Conservation (phyloP, 2,329 filamentous ascomycete genomes). For the Alternaria sp. region DNA sequence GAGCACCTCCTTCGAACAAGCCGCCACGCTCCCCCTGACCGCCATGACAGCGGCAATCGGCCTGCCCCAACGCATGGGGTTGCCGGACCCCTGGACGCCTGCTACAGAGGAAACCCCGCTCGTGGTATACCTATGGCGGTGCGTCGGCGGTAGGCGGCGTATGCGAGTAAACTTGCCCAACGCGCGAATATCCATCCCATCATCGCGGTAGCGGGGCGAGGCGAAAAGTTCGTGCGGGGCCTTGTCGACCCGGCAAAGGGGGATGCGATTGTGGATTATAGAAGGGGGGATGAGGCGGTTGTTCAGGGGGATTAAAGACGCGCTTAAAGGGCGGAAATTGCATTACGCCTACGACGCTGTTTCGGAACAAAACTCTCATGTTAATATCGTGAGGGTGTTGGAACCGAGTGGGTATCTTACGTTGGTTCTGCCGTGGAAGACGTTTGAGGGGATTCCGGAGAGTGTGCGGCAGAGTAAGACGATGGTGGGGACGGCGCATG, state of each 20-base stretch:
- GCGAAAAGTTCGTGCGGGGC: conserved; percentile 47
- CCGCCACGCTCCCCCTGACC: conserved; percentile 57
- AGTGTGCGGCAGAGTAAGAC: conserved; percentile 53
- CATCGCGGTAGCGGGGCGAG: conserved; percentile 55
- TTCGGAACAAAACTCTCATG: conserved; percentile 58
- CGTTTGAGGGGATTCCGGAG: conserved; percentile 52
- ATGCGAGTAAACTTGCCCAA: conserved; percentile 53
- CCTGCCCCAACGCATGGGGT: conserved; percentile 54
- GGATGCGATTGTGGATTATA: conserved; percentile 62
- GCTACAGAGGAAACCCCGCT: conserved; percentile 36
- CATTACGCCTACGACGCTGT: conserved; percentile 67
- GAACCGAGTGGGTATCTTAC: conserved; percentile 48
- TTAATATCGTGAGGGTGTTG: conserved; percentile 53
- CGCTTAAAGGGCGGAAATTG: conserved; percentile 56
- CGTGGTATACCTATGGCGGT: conserved; percentile 56
- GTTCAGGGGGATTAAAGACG: conserved; percentile 55
- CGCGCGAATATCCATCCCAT: conserved; percentile 54
- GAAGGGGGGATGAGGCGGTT: conserved; percentile 59
- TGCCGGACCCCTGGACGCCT: conserved; percentile 54
- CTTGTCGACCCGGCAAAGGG: conserved; percentile 53
- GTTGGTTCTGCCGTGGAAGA: conserved; percentile 55
- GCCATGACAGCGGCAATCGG: conserved; percentile 58
- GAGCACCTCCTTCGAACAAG: conserved; percentile 61
- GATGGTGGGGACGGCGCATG: conserved; percentile 46
- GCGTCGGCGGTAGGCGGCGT: conserved; percentile 55